Percentiles rank a stretch among this genome's conserved stretches.
phyloP scores from a whole-genome alignment of 179 eudicot species.

The Camellia oleifera region DNA sequence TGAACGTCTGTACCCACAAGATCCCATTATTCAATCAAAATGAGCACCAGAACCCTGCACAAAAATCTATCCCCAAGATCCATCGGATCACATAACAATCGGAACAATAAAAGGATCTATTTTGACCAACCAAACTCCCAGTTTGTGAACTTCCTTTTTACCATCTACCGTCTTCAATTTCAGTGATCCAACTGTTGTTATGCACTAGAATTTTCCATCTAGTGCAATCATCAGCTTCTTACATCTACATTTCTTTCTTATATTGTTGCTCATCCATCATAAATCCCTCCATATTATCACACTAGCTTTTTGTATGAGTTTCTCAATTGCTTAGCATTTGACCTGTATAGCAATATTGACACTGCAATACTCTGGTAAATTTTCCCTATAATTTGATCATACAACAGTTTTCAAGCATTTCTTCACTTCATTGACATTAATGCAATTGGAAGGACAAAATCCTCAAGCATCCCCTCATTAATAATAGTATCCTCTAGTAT shows the following conservation, averaged over 20 bases:
- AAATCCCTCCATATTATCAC: neutral
- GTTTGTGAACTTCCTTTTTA: conserved; percentile 1
- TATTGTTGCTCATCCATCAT: neutral
- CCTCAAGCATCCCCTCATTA: neutral
- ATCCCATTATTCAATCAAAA: neutral
- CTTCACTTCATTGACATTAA: neutral
- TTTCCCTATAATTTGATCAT: neutral
- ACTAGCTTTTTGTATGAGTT: neutral
- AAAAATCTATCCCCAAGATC: neutral
- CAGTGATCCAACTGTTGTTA: neutral
- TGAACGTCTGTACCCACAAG: no score
- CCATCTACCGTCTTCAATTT: neutral
- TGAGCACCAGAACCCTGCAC: neutral
- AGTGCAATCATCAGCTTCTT: neutral
- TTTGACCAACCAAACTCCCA: neutral
- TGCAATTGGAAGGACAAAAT: neutral
- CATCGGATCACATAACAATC: neutral
- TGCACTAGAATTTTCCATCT: neutral
- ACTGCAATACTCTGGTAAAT: neutral
- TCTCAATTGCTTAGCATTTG: neutral
- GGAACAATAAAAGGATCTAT: neutral
- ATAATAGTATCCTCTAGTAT: neutral
- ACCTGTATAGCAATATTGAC: neutral
- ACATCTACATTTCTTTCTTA: neutral
- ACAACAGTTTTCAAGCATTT: neutral